Base-by-base conservation (phyloP, 2,329 filamentous ascomycete species). In the Ophiocordyceps australis region DNA sequence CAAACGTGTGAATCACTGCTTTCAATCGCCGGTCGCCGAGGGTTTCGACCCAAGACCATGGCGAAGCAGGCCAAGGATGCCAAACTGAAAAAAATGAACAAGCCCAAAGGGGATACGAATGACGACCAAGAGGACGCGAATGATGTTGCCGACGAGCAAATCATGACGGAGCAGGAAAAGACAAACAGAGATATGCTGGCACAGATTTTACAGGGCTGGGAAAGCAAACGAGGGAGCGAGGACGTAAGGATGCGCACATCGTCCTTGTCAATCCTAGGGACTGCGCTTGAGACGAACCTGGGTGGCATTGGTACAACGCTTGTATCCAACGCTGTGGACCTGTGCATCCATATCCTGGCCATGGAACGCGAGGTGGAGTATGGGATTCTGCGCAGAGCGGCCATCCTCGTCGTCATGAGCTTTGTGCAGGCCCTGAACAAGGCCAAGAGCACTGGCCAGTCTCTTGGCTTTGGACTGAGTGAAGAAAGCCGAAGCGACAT, bases 181-280 rank as follows among this genome's bases (percentile, higher is more conserved):
- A 48, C 38, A 23, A 58, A 50, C 31, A 59, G 59, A 29, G 68
- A 58, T 17, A 55, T 62, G 24, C 41, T 74, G 9, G 51, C 57
- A 14, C 55, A 59, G 30, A 78, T 81, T 31, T 55, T 80, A 1
- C 51, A 60, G 10, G 74, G 72, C 1, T 81, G 76, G 76, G 62
- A 74, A 35, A 62, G 70, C 32, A 71, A 67, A 29, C 52, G 60
- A 11, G 74, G 72, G 1, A 60, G 61, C 30, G 76, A 82, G 42
- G 76, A 82, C 39, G 54, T 80, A 9, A 61, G 77, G 4, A 63
- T 83, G 35, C 66, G 77, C 1, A 54, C 74, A 10, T 80, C 75
- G 14, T 71, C 75, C 4, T 45, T 83, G 6, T 75, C 73, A 5
- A 61, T 82, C 24, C 54, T 82, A 22, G 63, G 65, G 1, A 50